Conservation (phyloP, 352 stramenopile genomes). For the Blastocystis hominis region DNA sequence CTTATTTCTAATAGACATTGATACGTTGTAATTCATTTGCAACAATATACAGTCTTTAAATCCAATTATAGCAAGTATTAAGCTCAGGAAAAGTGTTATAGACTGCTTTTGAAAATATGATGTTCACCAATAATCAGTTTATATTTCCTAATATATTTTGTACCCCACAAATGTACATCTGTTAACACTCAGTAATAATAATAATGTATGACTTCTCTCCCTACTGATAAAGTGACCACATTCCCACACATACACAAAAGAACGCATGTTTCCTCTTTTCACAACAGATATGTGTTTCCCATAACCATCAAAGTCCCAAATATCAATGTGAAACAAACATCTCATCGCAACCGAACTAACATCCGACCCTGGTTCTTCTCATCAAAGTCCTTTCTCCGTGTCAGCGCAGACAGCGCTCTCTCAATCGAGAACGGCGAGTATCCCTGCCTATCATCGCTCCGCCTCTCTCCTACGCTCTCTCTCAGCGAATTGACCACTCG, state of each 20-base stretch:
- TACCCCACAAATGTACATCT: too few species aligned
- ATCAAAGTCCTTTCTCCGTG: slow-evolving; percentile 55
- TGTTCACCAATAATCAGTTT: neutral
- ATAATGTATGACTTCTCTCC: too few species aligned
- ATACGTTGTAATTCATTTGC: too few species aligned
- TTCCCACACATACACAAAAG: too few species aligned
- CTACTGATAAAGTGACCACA: too few species aligned
- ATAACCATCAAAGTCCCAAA: neutral
- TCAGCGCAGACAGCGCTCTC: slow-evolving; percentile 41
- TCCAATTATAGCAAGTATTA: too few species aligned
- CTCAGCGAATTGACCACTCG: slow-evolving; percentile 15
- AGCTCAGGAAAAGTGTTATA: too few species aligned
- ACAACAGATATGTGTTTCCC: neutral
- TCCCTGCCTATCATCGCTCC: neutral
- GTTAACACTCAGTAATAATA: too few species aligned
- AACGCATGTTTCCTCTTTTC: too few species aligned
- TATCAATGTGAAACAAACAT: neutral
- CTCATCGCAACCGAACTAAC: slow-evolving; percentile 8
- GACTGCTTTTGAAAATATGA: too few species aligned
- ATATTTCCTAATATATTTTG: neutral
- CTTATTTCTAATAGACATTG: too few species aligned
- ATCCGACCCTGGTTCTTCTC: slow-evolving; percentile 52
- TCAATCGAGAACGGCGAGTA: slow-evolving; percentile 43
- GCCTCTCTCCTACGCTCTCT: neutral
- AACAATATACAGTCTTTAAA: too few species aligned